These are phyloP conservation scores for Neurospora africana DNA, from an alignment of 495 filamentous ascomycete species.

Conservation along the genomic window DNA sequence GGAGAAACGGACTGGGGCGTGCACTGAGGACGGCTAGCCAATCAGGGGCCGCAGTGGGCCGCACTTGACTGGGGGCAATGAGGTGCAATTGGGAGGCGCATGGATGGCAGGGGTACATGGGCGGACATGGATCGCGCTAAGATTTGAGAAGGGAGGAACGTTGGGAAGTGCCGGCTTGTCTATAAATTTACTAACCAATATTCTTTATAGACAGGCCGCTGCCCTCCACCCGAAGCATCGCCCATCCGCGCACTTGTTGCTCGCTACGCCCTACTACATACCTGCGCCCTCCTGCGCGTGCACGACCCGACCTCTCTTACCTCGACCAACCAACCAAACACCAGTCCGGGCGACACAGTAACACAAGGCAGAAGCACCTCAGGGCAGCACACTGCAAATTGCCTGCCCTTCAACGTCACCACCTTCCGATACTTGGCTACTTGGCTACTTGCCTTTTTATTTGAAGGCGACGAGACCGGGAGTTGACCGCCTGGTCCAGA, in stretches of 20 bases:
- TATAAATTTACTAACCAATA: slow-evolving; percentile 32
- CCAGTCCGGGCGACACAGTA: slow-evolving; percentile 5
- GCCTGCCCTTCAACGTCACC: not conserved
- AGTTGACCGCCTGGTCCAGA: not conserved
- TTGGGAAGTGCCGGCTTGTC: slow-evolving; percentile 24
- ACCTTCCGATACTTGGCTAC: not conserved
- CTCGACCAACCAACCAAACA: not conserved
- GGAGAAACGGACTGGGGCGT: not conserved
- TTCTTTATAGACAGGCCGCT: slow-evolving; percentile 28
- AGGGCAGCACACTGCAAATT: not conserved
- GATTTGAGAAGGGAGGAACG: slow-evolving; percentile 19
- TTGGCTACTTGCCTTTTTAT: not conserved
- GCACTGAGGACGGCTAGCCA: not conserved
- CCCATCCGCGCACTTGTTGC: slow-evolving; percentile 13
- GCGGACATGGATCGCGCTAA: slow-evolving; percentile 23
- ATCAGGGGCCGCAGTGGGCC: not conserved
- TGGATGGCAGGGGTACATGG: slow-evolving; percentile 15
- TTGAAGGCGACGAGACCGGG: not conserved
- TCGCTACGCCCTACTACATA: slow-evolving; percentile 7
- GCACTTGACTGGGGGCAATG: not conserved
- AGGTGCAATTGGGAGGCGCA: slow-evolving; percentile 6
- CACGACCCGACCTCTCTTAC: not conserved
- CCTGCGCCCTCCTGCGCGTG: not conserved
- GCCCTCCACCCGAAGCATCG: slow-evolving; percentile 26
- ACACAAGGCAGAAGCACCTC: not conserved